Conservation (phyloP, 768 basidiomycete genomes). For the Podaxis mareebaensis region DNA sequence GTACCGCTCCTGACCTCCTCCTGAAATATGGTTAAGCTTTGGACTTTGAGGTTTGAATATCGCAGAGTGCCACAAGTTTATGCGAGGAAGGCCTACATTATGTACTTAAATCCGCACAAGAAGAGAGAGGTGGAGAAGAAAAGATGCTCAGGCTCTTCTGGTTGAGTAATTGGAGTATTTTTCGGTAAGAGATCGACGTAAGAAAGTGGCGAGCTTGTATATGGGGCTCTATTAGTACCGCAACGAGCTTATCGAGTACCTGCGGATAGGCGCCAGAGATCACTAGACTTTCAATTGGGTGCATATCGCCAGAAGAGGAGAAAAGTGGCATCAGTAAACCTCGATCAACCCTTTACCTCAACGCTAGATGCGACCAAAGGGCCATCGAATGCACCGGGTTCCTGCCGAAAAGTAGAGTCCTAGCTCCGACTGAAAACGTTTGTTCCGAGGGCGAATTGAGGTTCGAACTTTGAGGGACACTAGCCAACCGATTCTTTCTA, state of each 20-base stretch:
- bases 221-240: background rate
- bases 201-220: slow-evolving; percentile 4
- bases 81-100: background rate
- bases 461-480: background rate
- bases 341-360: slow-evolving; percentile 5
- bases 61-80: background rate
- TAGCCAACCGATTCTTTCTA: background rate
- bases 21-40: background rate
- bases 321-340: slow-evolving; percentile 5
- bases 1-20: background rate
- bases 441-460: background rate
- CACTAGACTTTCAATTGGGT: background rate
- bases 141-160: too few species aligned
- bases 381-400: background rate
- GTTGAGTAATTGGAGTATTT: slow-evolving; percentile 5
- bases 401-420: background rate
- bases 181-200: slow-evolving; percentile 13
- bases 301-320: background rate
- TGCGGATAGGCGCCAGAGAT: slow-evolving; percentile 1
- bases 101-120: background rate
- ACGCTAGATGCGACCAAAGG: background rate
- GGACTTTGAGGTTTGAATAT: background rate
- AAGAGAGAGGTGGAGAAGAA: background rate
- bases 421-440: slow-evolving; percentile 6
- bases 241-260: background rate